Evolutionary conservation across 345 rosid genomes (phyloP).

Genomic region (Eucalyptus rudis): DNA sequence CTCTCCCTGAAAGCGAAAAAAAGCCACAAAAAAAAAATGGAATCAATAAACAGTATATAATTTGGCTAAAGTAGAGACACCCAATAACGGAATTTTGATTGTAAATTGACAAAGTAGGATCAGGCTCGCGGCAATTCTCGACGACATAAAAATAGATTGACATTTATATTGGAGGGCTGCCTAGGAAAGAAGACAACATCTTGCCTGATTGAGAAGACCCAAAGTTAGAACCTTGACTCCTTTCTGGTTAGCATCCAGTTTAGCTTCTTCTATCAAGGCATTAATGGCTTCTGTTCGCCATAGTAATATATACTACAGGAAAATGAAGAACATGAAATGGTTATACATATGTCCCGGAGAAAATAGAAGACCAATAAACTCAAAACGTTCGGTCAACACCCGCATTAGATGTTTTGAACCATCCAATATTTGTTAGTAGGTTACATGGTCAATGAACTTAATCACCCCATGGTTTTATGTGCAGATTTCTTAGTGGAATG

Average conservation of each 20-base stretch:
- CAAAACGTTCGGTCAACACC: background rate
- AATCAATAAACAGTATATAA: no score
- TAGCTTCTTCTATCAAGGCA: constrained; percentile 18
- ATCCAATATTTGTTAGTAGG: background rate
- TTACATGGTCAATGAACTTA: no score
- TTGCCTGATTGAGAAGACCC: constrained; percentile 8
- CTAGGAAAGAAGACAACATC: background rate
- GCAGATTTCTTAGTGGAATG: no score
- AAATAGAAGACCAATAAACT: background rate
- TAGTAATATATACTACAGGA: constrained; percentile 1
- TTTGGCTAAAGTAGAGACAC: background rate
- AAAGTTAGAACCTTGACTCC: constrained; percentile 13
- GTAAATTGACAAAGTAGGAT: background rate
- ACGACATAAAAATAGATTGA: background rate
- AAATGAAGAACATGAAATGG: background rate
- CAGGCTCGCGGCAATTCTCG: background rate
- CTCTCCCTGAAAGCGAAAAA: constrained; percentile 15
- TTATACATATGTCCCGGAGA: background rate
- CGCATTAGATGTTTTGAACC: background rate
- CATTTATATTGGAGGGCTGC: no score
- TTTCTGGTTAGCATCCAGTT: constrained; percentile 16
- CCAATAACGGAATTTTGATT: no score
- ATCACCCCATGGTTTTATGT: no score
- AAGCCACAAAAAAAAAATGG: no score
- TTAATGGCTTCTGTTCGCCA: constrained; percentile 7